These are phyloP conservation scores for Leccinum rimulosum DNA, from an alignment of 768 basidiomycete species.

Conservation along the genomic window DNA sequence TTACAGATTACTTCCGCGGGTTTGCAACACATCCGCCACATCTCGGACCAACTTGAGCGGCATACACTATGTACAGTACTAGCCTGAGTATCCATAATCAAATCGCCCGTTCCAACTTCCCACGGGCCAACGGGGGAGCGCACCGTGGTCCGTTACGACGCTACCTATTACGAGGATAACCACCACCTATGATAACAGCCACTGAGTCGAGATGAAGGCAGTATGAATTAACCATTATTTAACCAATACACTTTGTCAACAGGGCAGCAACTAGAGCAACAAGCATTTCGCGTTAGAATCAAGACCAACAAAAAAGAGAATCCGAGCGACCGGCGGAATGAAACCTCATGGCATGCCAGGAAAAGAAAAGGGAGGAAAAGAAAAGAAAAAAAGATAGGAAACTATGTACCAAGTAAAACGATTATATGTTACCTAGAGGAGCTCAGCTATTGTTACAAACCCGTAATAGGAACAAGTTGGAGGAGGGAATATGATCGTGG, in stretches of 20 bases:
- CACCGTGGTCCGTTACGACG: neutral
- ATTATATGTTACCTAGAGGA: constrained; percentile 29
- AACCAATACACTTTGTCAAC: neutral
- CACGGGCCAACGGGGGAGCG: neutral
- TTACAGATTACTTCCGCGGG: neutral
- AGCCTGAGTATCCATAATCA: too few relatives aligned
- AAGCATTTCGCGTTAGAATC: constrained; percentile 7
- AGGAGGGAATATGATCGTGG: constrained; percentile 14
- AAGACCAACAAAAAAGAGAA: neutral
- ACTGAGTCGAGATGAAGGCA: neutral
- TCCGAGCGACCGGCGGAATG: neutral
- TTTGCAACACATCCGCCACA: neutral
- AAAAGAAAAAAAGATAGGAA: neutral
- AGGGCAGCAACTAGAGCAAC: neutral
- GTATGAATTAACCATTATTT: neutral
- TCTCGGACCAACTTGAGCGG: too few relatives aligned
- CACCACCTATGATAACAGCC: neutral
- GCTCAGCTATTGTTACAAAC: constrained; percentile 31
- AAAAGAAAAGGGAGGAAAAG: neutral
- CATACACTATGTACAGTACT: too few relatives aligned
- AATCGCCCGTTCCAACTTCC: neutral
- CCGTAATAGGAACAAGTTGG: constrained; percentile 30
- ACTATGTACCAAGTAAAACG: constrained; percentile 17
- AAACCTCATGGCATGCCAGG: neutral
- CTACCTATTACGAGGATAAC: neutral